Evolutionary conservation across 1,139 yeast species (phyloP), one percentile per base, ranked within the genome.

Genomic region (Suhomyces yuchorum): DNA sequence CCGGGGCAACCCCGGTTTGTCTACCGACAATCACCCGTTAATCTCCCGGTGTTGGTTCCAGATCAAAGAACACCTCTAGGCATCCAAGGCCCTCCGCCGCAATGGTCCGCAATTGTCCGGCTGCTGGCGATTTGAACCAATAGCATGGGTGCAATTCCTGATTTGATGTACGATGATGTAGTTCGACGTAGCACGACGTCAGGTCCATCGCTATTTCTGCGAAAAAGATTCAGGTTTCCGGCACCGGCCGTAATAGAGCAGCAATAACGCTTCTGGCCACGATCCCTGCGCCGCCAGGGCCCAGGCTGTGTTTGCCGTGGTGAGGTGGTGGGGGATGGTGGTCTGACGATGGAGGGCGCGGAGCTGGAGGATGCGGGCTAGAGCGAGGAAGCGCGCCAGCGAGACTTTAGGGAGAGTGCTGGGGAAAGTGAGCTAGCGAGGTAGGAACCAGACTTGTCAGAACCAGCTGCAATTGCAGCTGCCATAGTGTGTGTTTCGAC

Each of bases 91-190:
- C n/a, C n/a, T n/a, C n/a, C n/a, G n/a, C n/a, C n/a, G n/a, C 32
- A 28, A 12, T n/a, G 9, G n/a, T 11, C 30, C n/a, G 30, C 30
- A 26, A 26, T 26, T 26, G 32, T 8, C 32, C 15, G 32, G 12
- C 7, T 6, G 14, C 32, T 12, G 14, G 19, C 11, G 11, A 8
- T 3, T 14, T 8, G 14, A 12, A 30, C 34, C 18, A 30, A 30
- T 30, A 7, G 34, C 11, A 11, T 5, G 18, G 18, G 18, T 14
- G 18, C 34, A 8, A 30, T 14, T n/a, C 11, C 14, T 14, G 18
- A 30, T 14, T 12, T 30, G 34, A 42, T 12, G 40, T 37, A 43
- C 22, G 22, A 37, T 43, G 42, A 37, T 37, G 42, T 43, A 33
- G 30, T 11, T 11, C 28, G 12, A 24, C 28, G 28, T 24, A 24